A percentile compares a stretch with the other conserved stretches of the same genome.
Conservation (phyloP, 441 rosid genomes). For the Raphanus hybrid region DNA sequence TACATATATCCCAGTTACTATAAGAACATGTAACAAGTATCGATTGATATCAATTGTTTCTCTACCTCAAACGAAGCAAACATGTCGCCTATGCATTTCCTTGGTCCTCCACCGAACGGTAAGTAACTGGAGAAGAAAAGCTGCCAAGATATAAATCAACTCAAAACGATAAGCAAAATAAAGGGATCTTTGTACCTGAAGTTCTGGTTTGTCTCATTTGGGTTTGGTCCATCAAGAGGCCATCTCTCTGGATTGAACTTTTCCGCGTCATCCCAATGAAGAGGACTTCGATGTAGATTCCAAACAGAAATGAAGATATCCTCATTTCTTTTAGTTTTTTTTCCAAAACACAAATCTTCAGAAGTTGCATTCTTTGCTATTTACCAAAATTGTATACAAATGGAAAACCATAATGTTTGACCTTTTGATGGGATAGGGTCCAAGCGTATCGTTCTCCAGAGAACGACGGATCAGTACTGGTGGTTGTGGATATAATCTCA, state of each 20-base stretch:
- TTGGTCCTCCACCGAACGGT: constrained; percentile 98
- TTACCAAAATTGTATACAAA: constrained; percentile 14
- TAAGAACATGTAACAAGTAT: neutral
- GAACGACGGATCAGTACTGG: constrained; percentile 98
- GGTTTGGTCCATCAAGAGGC: constrained; percentile 97
- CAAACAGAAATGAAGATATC: constrained; percentile 94
- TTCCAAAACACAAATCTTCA: constrained; percentile 26
- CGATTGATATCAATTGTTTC: neutral
- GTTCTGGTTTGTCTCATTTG: constrained; percentile 97
- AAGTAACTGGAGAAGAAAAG: constrained; percentile 67
- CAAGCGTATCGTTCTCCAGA: constrained; percentile 72
- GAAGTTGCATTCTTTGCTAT: constrained; percentile 15
- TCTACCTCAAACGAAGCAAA: constrained; percentile 93
- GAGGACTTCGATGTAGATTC: constrained; percentile 95
- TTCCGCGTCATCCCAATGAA: constrained; percentile 77
- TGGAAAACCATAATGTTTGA: constrained; percentile 26
- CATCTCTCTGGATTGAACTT: constrained; percentile 98
- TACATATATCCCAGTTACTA: constrained; percentile 5
- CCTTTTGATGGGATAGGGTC: constrained; percentile 86
- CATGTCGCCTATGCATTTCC: constrained; percentile 98
- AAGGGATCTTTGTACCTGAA: constrained; percentile 56
- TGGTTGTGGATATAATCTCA: constrained; percentile 98
- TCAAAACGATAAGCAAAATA: neutral
- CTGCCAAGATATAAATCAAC: neutral
- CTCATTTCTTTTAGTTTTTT: constrained; percentile 64